Base-by-base conservation (phyloP, 371 early-diverging fungal genomes). In the Vairimorpha necatrix region DNA sequence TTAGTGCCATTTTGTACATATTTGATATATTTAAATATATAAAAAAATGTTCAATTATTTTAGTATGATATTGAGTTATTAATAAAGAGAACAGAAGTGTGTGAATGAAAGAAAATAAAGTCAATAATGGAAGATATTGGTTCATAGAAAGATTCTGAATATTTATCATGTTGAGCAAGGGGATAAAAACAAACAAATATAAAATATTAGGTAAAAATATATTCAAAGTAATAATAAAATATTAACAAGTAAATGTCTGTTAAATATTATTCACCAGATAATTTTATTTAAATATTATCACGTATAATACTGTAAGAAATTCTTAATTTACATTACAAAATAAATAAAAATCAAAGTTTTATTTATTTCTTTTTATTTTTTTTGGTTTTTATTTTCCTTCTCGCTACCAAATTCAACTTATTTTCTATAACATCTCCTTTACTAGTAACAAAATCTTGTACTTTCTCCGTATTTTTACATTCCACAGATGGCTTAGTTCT, bases 351-450 rank as follows among this genome's bases (percentile, higher is more conserved):
- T 14, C 36, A 39, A 4, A 48, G 54, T 11, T 11, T 42, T 42
- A 62, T 60, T 47, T 61, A 65, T 68, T 74, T 76, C 42, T 69
- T 78, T 54, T 62, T 77, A 71, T 14, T 53, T 38, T 20, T 20
- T 26, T 66, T 67, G n/a, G 48, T 50, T 53, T 80, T 76, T 26
- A 56, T 46, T 47, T 77, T 80, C 42, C 50, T 77, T 46, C 48
- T 73, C 26, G 74, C 39, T 14, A 80, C 71, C 18, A 80, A 39
- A 30, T 72, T 72, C 11, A 80, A 42, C 32, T 65, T 70, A 58
- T 80, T 80, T 34, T 67, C 63, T 14, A 76, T 73, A 54, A 67
- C 38, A 24, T 69, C 67, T n/a, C 74, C 68, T 24, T 75, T 75
- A 26, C 46, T 33, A 24, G 62, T 67, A 36, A 24, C 42, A 20